Evolutionary conservation across 805 yeast genomes (phyloP).

Genomic region (Wickerhamiella spandovensis): DNA sequence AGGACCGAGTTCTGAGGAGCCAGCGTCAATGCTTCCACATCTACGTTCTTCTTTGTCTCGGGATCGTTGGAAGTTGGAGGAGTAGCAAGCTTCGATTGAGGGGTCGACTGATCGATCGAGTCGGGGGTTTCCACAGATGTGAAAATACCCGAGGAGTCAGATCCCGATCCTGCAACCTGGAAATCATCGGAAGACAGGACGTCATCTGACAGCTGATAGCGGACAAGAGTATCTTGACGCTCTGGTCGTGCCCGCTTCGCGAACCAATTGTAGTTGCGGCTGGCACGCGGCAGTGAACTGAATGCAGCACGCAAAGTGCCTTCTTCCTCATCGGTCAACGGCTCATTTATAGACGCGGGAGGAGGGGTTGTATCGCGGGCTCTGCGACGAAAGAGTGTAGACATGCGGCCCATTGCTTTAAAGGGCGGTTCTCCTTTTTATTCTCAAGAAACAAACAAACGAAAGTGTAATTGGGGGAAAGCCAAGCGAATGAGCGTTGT

Average conservation of each 20-base stretch:
- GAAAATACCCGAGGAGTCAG: neutral
- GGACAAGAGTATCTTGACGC: neutral
- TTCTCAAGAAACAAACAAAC: neutral
- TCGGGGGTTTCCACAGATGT: neutral
- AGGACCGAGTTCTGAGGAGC: neutral
- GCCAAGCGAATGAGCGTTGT: neutral
- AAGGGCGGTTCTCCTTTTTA: no score
- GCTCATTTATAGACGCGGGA: neutral
- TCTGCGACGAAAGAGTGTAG: neutral
- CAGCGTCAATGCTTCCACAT: neutral
- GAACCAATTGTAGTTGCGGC: neutral
- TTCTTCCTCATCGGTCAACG: slow-evolving; percentile 3
- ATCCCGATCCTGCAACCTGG: neutral
- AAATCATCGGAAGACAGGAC: neutral
- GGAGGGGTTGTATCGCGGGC: neutral
- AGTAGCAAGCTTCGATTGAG: no score
- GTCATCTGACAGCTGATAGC: neutral
- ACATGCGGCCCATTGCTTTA: neutral
- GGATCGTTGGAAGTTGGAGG: neutral
- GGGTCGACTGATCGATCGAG: neutral
- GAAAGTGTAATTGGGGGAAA: neutral
- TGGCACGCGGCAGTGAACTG: neutral
- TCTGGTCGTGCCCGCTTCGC: neutral
- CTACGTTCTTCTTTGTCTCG: neutral
- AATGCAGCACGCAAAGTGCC: neutral